Percentiles rank a stretch among this genome's conserved stretches.
phyloP scores from a whole-genome alignment of 108 stramenopile species.

The Skeletonema menzelii region DNA sequence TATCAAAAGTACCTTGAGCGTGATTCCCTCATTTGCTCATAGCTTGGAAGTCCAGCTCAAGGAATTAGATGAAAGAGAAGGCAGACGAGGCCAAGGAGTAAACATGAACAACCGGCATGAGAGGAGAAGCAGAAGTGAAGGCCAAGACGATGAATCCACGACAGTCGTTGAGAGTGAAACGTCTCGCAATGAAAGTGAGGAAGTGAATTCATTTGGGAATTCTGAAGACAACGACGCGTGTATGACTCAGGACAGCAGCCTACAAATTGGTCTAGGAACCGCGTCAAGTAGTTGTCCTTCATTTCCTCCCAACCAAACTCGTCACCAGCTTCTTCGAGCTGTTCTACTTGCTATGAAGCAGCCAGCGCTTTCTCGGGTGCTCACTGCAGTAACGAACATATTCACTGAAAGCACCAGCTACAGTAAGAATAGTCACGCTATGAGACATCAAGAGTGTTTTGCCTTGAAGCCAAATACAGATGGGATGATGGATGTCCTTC shows the following conservation, averaged over 20 bases:
- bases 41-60: constrained; percentile 69
- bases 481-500: constrained; percentile 86
- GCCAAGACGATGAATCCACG: constrained; percentile 29
- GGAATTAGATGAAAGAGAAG: constrained; percentile 39
- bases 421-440: constrained; percentile 76
- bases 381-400: constrained; percentile 58
- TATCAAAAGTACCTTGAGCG: constrained; percentile 78
- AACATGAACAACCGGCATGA: background rate
- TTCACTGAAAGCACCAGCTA: constrained; percentile 81
- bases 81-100: background rate
- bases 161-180: constrained; percentile 39
- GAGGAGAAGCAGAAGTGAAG: constrained; percentile 14
- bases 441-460: constrained; percentile 92
- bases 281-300: constrained; percentile 16
- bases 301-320: constrained; percentile 14
- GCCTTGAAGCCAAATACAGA: constrained; percentile 82
- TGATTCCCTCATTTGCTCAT: constrained; percentile 65
- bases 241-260: constrained; percentile 51
- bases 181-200: constrained; percentile 19
- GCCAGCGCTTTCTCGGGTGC: constrained; percentile 64
- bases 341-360: constrained; percentile 74
- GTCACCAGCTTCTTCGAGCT: constrained; percentile 76
- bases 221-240: constrained; percentile 37
- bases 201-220: constrained; percentile 11
- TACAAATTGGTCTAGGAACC: constrained; percentile 74